Base-by-base conservation (phyloP, 257 asterid species). In the Fraxinus americana region DNA sequence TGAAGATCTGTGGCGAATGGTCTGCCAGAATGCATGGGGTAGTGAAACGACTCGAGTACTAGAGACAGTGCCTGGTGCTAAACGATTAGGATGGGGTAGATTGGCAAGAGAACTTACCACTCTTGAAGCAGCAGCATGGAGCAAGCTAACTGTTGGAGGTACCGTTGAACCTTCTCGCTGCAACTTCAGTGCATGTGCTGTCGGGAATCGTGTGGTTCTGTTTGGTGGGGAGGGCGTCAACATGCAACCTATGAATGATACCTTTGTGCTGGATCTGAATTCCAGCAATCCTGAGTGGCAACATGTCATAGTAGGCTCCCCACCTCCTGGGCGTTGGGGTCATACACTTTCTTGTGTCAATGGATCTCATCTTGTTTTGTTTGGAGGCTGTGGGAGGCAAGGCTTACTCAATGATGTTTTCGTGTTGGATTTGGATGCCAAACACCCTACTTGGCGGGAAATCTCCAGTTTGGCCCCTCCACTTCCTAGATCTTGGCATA, bases 121-220 rank as follows among this genome's bases (percentile, higher is more conserved):
- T 21, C 78, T 75, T 23, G 78, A 75, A 61, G 72, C 41, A 7
- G 50, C 50, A 10, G 54, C 71, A 17, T 75, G 78, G 78, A 75
- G 71, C 38, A 75, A 75, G 36, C 78, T 75, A 11, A 75, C 78
- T 13, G 78, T 75, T 36, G 78, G 78, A 63, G 78, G 78, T 17
- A 36, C 70, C 0, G 78, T 75, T 9, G 78, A 75, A 23, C 78
- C 78, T 19, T 75, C 71, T 7, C 78, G 78, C 23, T 75, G 78
- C 72, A 75, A 75, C 71, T 75, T 75, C 72, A 75, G 78, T 61
- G 78, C 78, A 34, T 75, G 78, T 61, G 78, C 78, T 25, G 78
- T 61, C 3, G 78, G 78, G 61, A 75, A 67, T 75, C 78, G 78
- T 57, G 59, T 75, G 54, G 78, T 75, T 57, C 71, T 75, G 17